Evolutionary conservation across 257 asterid species (phyloP).

Genomic region (Ballota nigra): DNA sequence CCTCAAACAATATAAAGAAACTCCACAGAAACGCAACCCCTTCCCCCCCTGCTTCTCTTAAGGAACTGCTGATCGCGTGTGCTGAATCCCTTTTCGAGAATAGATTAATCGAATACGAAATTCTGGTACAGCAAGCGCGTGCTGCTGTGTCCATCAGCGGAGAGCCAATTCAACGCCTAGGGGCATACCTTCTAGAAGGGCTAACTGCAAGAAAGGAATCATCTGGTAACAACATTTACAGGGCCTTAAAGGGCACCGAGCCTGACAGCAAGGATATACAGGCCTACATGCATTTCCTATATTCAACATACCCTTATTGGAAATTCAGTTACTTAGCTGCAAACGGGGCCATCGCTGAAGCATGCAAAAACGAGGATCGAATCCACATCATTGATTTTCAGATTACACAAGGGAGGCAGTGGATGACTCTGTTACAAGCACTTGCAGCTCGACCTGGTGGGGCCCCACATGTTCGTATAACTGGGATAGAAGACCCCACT

Average conservation of each 20-base stretch:
- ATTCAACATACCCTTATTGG: conserved; percentile 74
- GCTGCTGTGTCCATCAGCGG: conserved; percentile 69
- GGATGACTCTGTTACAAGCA: conserved; percentile 89
- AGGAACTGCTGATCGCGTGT: conserved; percentile 60
- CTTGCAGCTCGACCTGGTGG: conserved; percentile 85
- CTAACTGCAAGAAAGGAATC: conserved; percentile 71
- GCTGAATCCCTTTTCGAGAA: conserved; percentile 69
- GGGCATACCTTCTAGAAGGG: conserved; percentile 86
- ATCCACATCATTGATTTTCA: conserved; percentile 91
- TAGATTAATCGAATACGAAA: conserved; percentile 38
- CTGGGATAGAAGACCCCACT: conserved; percentile 88
- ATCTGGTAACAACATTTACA: conserved; percentile 71
- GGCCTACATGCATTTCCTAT: conserved; percentile 70
- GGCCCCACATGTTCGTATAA: conserved; percentile 74
- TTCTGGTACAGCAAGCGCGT: conserved; percentile 46
- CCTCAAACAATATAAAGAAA: conserved; percentile 19
- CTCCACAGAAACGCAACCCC: conserved; percentile 28
- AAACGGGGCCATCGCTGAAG: conserved; percentile 92
- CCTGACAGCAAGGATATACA: conserved; percentile 67
- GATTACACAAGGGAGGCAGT: conserved; percentile 81
- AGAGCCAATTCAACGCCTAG: conserved; percentile 88
- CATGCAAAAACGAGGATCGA: conserved; percentile 67
- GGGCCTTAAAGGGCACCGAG: conserved; percentile 64
- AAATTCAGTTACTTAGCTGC: conserved; percentile 97
- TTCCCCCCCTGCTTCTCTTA: conserved; percentile 52